Evolutionary conservation across 805 yeast species (phyloP).

Genomic region (Kluyveromyces nonfermentans): DNA sequence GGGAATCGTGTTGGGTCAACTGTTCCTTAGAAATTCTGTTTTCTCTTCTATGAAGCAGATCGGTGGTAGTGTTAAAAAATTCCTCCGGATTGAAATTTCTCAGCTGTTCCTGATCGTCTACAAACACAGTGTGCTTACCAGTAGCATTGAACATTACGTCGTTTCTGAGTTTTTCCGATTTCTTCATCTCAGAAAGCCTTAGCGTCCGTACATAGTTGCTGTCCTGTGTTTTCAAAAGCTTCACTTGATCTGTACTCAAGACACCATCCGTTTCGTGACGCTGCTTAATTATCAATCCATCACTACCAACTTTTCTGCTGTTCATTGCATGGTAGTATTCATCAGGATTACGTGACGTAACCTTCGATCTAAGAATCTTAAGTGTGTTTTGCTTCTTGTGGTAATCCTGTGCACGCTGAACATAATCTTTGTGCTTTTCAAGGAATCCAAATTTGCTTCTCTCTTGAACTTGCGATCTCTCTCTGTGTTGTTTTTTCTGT

Average conservation of each 20-base stretch:
- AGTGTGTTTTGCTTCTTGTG: constrained; percentile 52
- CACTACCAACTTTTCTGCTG: constrained; percentile 50
- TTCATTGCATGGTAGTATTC: constrained; percentile 96
- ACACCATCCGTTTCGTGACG: constrained; percentile 43
- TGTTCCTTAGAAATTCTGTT: constrained; percentile 62
- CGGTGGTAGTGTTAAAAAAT: constrained; percentile 61
- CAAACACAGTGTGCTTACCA: constrained; percentile 82
- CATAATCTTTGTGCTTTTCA: constrained; percentile 87
- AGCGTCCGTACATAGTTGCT: constrained; percentile 73
- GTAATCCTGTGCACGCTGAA: constrained; percentile 57
- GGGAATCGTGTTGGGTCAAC: constrained; percentile 25
- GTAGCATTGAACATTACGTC: constrained; percentile 41
- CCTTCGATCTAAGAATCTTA: constrained; percentile 65
- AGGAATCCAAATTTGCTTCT: constrained; percentile 73
- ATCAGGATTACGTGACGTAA: constrained; percentile 74
- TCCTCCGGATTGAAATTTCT: constrained; percentile 52
- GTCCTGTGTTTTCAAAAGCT: constrained; percentile 85
- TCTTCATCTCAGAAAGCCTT: constrained; percentile 56
- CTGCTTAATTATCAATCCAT: constrained; percentile 60
- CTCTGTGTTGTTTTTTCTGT: constrained; percentile 93
- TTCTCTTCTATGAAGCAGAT: constrained; percentile 52
- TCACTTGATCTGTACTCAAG: constrained; percentile 64
- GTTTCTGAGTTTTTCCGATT: constrained; percentile 44
- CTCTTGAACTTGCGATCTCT: constrained; percentile 76
- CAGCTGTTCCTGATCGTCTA: constrained; percentile 50